These are phyloP conservation scores for Limnanthes douglasii DNA, from an alignment of 345 rosid genomes.

Conservation along the genomic window DNA sequence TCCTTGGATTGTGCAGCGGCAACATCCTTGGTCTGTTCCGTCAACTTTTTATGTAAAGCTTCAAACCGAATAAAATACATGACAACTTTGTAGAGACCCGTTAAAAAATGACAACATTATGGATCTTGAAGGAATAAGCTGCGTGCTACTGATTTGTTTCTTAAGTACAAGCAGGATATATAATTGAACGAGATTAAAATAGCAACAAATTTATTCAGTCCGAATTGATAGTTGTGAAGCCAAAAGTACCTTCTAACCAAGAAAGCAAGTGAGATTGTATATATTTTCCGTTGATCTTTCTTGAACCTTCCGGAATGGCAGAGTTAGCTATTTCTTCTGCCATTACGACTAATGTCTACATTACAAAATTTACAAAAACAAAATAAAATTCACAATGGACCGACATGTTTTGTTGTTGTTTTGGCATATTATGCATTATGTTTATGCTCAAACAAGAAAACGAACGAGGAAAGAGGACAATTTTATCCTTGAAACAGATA, in stretches of 20 bases:
- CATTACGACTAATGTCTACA: slow-evolving; percentile 43
- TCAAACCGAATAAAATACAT: slow-evolving; percentile 1
- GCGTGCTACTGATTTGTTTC: too few species aligned
- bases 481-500: too few species aligned
- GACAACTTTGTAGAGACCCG: not conserved
- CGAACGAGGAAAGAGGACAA: not conserved
- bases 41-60: slow-evolving; percentile 52
- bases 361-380: not conserved
- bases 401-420: too few species aligned
- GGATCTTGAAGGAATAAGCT: too few species aligned
- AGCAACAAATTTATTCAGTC: too few species aligned
- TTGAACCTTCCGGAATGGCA: slow-evolving; percentile 53
- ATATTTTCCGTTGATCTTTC: slow-evolving; percentile 80
- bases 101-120: too few species aligned
- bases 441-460: not conserved
- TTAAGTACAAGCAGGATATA: too few species aligned
- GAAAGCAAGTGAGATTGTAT: slow-evolving; percentile 69
- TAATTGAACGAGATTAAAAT: too few species aligned
- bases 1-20: slow-evolving; percentile 53
- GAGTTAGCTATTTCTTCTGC: slow-evolving; percentile 65
- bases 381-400: slow-evolving; percentile 3
- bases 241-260: slow-evolving; percentile 46
- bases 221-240: not conserved
- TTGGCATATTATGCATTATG: too few species aligned
- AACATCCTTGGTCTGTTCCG: slow-evolving; percentile 56